Evolutionary conservation across 805 yeast species (phyloP).

Genomic region (Saccharomycopsis fermentans): DNA sequence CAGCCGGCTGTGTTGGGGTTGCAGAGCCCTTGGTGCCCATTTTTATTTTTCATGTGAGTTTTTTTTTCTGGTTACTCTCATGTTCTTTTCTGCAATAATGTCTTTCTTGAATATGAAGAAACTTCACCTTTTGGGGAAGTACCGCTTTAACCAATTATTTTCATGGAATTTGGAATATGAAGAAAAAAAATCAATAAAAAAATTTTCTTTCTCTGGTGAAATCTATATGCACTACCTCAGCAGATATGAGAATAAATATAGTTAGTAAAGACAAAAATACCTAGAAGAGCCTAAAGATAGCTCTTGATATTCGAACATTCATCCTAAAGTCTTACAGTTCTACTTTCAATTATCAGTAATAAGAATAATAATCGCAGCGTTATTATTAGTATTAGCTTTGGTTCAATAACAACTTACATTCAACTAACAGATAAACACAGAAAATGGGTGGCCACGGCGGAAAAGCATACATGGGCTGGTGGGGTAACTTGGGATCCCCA

Average conservation of each 20-base stretch:
- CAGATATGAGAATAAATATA: not conserved
- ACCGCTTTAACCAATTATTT: not conserved
- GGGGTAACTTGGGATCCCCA: conserved; percentile 82
- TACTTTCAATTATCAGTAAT: too few species aligned
- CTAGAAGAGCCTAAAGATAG: too few species aligned
- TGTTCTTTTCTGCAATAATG: too few species aligned
- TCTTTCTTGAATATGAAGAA: too few species aligned
- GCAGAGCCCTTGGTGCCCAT: too few species aligned
- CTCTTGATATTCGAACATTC: too few species aligned
- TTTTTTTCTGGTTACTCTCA: too few species aligned
- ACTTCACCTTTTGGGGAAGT: too few species aligned
- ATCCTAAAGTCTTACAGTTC: too few species aligned
- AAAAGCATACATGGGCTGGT: conserved; percentile 89
- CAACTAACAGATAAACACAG: conserved; percentile 6
- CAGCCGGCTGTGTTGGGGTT: too few species aligned
- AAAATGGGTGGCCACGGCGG: conserved; percentile 61
- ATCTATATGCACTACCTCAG: not conserved
- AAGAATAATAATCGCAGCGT: not conserved
- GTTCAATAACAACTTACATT: conserved; percentile 3
- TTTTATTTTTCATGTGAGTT: too few species aligned
- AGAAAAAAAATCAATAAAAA: not conserved
- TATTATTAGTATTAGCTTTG: not conserved
- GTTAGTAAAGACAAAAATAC: not conserved
- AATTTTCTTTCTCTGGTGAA: not conserved
- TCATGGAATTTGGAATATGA: not conserved